A percentile compares a stretch with the other conserved stretches of the same genome.
Evolutionary conservation across 2,329 filamentous ascomycete species (phyloP).

Genomic region (Cryphonectria nitschkei): DNA sequence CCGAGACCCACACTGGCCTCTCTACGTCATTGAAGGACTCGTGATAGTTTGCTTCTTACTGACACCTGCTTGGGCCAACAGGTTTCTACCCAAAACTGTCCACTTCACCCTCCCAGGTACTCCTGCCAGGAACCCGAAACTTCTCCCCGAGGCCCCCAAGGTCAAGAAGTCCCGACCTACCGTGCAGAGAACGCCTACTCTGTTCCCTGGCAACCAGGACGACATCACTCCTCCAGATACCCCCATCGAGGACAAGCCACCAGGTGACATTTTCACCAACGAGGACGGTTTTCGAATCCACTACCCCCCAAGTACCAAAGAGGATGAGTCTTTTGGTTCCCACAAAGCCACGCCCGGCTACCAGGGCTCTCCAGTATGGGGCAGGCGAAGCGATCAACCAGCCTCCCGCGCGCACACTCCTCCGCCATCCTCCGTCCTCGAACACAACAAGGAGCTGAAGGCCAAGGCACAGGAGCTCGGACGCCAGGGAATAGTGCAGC

Average conservation of each 20-base stretch:
- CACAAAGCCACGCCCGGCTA: slow-evolving; percentile 67
- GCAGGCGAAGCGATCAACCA: slow-evolving; percentile 75
- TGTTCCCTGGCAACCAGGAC: slow-evolving; percentile 51
- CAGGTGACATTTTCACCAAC: slow-evolving; percentile 57
- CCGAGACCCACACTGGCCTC: slow-evolving; percentile 23
- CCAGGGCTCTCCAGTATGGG: slow-evolving; percentile 77
- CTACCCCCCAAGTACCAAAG: slow-evolving; percentile 46
- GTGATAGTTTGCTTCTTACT: not conserved
- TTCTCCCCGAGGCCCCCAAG: slow-evolving; percentile 36
- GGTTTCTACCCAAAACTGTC: slow-evolving; percentile 90
- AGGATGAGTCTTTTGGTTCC: slow-evolving; percentile 37
- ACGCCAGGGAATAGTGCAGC: slow-evolving; percentile 61
- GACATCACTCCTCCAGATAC: slow-evolving; percentile 61
- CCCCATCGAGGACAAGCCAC: slow-evolving; percentile 50
- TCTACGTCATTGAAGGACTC: slow-evolving; percentile 22
- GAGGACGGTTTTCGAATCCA: slow-evolving; percentile 62
- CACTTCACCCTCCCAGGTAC: slow-evolving; percentile 75
- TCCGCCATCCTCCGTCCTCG: slow-evolving; percentile 76
- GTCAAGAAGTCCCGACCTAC: slow-evolving; percentile 33
- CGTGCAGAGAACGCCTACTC: slow-evolving; percentile 51
- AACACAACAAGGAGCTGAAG: slow-evolving; percentile 60
- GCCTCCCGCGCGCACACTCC: slow-evolving; percentile 69
- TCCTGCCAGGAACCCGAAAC: slow-evolving; percentile 40
- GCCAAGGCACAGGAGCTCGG: slow-evolving; percentile 62
- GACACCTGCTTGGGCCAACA: slow-evolving; percentile 47